Evolutionary conservation across 176 grass and related monocot genomes (phyloP).

Genomic region (Pharus latifolius): DNA sequence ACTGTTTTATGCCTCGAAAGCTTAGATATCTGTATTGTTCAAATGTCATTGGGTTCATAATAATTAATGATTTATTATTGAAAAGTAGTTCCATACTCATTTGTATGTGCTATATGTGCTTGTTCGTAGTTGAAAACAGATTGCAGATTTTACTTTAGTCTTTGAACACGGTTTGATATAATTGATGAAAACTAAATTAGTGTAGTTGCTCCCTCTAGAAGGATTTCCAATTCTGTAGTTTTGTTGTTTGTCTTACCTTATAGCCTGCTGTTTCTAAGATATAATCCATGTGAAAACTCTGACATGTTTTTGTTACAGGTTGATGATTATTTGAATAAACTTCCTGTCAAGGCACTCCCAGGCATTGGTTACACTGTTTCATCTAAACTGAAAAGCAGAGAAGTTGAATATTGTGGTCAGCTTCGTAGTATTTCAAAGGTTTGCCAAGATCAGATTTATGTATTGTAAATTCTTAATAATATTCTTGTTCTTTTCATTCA

Average conservation of each 20-base stretch:
- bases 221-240: not conserved
- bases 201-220: not conserved
- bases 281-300: not conserved
- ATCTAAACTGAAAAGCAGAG: conserved; percentile 54
- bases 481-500: not conserved
- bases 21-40: no score
- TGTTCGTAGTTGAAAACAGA: no score
- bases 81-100: no score
- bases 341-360: conserved; percentile 79
- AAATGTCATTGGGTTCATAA: no score
- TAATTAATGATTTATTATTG: no score
- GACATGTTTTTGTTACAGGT: conserved; percentile 32
- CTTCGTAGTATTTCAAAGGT: conserved; percentile 68
- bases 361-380: conserved; percentile 66
- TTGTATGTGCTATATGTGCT: no score
- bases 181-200: not conserved
- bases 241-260: not conserved
- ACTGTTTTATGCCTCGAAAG: no score
- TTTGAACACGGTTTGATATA: not conserved
- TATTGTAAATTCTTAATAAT: conserved; percentile 22
- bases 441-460: not conserved
- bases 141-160: not conserved
- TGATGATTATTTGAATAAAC: conserved; percentile 61
- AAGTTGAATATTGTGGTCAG: conserved; percentile 60
- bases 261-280: not conserved